Percentiles rank a stretch among this genome's conserved stretches.
These are phyloP conservation scores for Fusarium algeriense DNA, from an alignment of 2,329 filamentous ascomycete species.

Conservation along the genomic window DNA sequence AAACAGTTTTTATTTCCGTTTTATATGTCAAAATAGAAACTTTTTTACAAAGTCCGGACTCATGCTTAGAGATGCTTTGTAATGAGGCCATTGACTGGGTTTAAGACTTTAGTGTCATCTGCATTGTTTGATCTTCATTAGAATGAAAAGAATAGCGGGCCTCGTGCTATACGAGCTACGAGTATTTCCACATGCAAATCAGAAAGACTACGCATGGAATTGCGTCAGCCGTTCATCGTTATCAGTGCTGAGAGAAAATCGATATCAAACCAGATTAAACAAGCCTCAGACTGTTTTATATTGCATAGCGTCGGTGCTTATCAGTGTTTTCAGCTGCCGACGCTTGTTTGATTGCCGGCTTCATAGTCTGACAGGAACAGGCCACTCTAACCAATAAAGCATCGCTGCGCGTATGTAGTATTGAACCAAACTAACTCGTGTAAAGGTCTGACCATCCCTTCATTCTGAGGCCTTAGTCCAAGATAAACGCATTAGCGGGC, in stretches of 20 bases:
- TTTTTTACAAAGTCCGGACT: background rate
- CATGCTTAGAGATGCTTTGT: background rate
- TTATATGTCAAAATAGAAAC: background rate
- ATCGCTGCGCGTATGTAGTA: background rate
- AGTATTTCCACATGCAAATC: background rate
- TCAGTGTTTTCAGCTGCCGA: background rate
- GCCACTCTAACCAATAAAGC: constrained; percentile 7
- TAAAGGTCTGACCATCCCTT: background rate
- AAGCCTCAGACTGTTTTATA: background rate
- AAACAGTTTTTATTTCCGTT: constrained; percentile 9
- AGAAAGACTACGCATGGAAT: background rate
- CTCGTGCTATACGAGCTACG: background rate
- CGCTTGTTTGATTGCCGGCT: constrained; percentile 10
- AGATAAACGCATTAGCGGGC: background rate
- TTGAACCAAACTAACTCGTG: background rate
- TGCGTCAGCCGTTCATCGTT: background rate
- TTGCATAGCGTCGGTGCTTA: background rate
- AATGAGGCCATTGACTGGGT: background rate
- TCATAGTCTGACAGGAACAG: background rate
- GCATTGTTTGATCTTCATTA: background rate
- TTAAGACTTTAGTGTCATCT: background rate
- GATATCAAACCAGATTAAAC: background rate
- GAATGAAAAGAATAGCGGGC: background rate
- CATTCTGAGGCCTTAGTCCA: background rate
- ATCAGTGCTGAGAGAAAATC: background rate